Evolutionary conservation across 805 yeast genomes (phyloP).

Genomic region (Kluyveromyces nonfermentans): DNA sequence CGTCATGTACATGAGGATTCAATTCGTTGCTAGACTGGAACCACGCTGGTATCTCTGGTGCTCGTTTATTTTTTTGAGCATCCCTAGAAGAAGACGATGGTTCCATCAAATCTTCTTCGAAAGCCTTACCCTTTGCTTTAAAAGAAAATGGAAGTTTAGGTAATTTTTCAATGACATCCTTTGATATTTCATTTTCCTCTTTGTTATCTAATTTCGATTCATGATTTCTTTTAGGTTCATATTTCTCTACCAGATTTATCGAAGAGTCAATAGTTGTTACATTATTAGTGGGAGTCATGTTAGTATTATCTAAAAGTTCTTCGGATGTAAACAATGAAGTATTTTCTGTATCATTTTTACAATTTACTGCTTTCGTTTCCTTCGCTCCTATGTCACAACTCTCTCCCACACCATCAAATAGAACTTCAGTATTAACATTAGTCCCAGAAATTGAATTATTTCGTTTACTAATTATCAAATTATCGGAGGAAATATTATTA

Average conservation of each 20-base stretch:
- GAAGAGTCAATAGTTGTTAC: neutral
- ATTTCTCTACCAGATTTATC: neutral
- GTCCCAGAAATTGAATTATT: neutral
- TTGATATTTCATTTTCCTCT: conserved; percentile 18
- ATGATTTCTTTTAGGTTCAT: neutral
- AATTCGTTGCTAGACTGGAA: conserved; percentile 11
- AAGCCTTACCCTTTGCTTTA: conserved; percentile 4
- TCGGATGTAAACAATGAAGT: no score
- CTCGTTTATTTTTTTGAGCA: conserved; percentile 6
- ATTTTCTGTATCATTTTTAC: no score
- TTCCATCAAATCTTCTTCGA: conserved; percentile 5
- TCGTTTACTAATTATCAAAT: neutral
- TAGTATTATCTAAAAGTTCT: no score
- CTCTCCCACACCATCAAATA: neutral
- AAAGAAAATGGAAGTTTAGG: conserved; percentile 5
- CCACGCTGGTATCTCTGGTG: conserved; percentile 26
- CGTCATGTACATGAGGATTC: conserved; percentile 14
- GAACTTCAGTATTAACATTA: neutral
- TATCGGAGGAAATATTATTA: conserved; percentile 2
- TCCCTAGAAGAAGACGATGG: neutral
- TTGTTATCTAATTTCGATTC: neutral
- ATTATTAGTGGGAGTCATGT: no score
- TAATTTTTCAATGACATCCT: conserved; percentile 15
- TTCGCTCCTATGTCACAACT: neutral
- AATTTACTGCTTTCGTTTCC: neutral